Evolutionary conservation across 345 rosid genomes (phyloP), one percentile per base, ranked within the genome.

Genomic region (Bruguiera parviflora): DNA sequence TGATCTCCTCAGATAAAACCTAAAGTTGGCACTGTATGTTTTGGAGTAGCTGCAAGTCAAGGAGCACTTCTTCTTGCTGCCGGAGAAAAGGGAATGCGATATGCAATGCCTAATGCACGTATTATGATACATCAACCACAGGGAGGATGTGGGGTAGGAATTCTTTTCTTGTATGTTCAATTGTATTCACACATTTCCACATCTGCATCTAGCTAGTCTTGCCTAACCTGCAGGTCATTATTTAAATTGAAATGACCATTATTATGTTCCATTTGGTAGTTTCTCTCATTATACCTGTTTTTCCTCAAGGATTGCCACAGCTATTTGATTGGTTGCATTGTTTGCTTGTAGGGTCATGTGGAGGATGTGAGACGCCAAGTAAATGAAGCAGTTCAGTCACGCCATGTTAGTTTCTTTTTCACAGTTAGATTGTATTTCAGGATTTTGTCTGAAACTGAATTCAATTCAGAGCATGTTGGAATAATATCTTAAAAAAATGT

Each of bases 81-180:
- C 67, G 95, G 99, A 73, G 96, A 95, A 68, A 94, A 91, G 76
- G 97, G 97, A 58, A 95, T 92, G 96, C 90, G 97, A 1, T 95
- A 89, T 72, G 83, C 97, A 46, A 95, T 89, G 97, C 99, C 99
- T 25, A 92, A 91, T 80, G 86, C 97, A 56, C 92, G 97, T 51
- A 86, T 91, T 39, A 92, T 95, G 97, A 81, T 91, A 61, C 96
- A 91, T 82, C 99, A 95, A 78, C 96, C 96, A 1, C 96, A 86
- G 73, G 84, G 92, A 72, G 96, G 96, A 68, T 89, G 96, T 65
- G 96, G 96, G 85, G 96, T 91, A 83, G 75, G 87, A 47, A 52
- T 61, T 65, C 5, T 37, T 20, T 73, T 66, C 55, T 22, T 47
- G 16, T 9, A 63, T 58, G 37, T 20, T 63, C 63, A 9, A 52